phyloP scores from a whole-genome alignment of 208 protist species.

The Leishmania gerbilli region DNA sequence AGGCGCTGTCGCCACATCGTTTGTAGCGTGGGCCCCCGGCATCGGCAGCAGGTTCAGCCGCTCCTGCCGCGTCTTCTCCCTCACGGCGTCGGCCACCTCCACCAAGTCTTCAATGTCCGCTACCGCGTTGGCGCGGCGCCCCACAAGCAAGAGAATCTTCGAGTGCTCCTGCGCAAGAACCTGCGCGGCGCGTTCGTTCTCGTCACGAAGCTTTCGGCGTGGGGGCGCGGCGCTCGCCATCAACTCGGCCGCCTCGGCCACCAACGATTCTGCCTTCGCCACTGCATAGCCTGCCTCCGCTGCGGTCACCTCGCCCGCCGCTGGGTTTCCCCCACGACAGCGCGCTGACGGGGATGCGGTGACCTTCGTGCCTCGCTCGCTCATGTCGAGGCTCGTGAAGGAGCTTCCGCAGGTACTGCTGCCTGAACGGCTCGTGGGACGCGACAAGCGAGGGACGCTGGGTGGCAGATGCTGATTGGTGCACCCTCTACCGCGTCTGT shows the following conservation, averaged over 20 bases:
- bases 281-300: conserved; percentile 7
- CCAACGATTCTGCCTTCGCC: conserved; percentile 6
- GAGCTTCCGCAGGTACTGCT: conserved; percentile 7
- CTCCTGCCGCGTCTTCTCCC: neutral
- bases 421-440: neutral
- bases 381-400: neutral
- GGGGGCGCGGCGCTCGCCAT: conserved; percentile 7
- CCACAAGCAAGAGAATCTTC: conserved; percentile 78
- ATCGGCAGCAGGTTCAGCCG: neutral
- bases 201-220: conserved; percentile 29
- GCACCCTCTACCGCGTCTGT: neutral
- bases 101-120: conserved; percentile 50
- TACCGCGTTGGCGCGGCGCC: conserved; percentile 69
- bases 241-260: conserved; percentile 15
- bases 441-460: neutral
- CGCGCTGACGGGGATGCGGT: neutral
- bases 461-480: neutral
- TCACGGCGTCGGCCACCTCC: conserved; percentile 18
- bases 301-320: neutral
- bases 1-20: neutral
- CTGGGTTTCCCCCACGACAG: neutral
- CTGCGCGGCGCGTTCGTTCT: conserved; percentile 43
- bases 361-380: neutral
- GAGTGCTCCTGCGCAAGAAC: conserved; percentile 65
- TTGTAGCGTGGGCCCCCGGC: neutral